Evolutionary conservation across 257 asterid genomes (phyloP), one percentile per base, ranked within the genome.

Genomic region (Solanum lignicaule): DNA sequence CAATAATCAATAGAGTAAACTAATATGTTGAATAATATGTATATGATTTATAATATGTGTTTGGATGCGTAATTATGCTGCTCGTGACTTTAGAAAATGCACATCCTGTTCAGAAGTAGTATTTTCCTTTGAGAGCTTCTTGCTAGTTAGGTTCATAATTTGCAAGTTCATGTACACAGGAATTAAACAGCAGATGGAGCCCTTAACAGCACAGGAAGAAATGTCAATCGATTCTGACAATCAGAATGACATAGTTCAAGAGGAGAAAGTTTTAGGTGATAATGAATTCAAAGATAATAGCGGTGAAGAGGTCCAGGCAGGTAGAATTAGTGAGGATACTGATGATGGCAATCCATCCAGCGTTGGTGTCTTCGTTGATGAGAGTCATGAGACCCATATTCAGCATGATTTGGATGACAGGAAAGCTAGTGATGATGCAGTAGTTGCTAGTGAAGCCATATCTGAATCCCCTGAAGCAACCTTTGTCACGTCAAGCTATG

Each of bases 191-290:
- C 92, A 92, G 88, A 93, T 94, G 96, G 91, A 91, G 90, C 95
- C 97, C 66, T 88, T 95, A 90, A 92, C 94, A 66, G 25, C 90
- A 79, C 91, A 92, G 84, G 94, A 93, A 91, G 98, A 93, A 85
- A 89, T 87, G 90, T 91, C 93, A 29, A 74, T 93, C 87, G 74
- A 93, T 86, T 88, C 91, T 62, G 95, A 92, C 90, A 88, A 91
- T 84, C 89, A 90, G 43, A 87, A 72, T 87, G 91, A 90, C 89
- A 86, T 65, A 87, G 88, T 83, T 83, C 92, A 83, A 85, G 94
- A 87, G 86, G 91, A 89, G 88, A 88, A 86, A 71, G 89, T 58
- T 81, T 90, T 66, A 36, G 92, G 89, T 89, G 90, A 91, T 86
- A 90, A 89, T 91, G 95, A 90, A 88, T 86, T 83, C 88, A 90